phyloP scores from a whole-genome alignment of 306 rosid species.

The Sechiopsis laciniata region DNA sequence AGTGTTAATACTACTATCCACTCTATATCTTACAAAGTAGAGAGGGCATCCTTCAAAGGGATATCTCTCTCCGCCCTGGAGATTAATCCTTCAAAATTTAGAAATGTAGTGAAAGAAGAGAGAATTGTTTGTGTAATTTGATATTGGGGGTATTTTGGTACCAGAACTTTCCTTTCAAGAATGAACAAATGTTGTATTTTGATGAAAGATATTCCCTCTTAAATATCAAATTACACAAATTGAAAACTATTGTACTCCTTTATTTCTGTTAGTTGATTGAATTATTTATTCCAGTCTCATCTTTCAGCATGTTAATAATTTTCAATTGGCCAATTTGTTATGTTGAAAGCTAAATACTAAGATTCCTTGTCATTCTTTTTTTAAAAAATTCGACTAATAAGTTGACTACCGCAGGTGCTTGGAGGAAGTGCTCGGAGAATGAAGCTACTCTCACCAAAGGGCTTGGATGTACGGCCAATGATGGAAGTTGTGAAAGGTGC shows the following conservation, averaged over 20 bases:
- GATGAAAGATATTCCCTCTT: background rate
- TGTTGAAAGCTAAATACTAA: background rate
- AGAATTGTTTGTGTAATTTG: background rate
- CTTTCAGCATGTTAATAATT: background rate
- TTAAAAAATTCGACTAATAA: background rate
- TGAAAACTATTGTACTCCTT: background rate
- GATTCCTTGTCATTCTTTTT: background rate
- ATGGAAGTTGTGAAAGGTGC: constrained; percentile 99
- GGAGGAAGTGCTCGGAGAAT: constrained; percentile 88
- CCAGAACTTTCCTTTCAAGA: background rate
- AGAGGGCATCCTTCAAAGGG: background rate
- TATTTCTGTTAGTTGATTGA: background rate
- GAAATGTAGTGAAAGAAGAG: background rate
- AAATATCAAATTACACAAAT: background rate
- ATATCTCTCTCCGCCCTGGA: background rate
- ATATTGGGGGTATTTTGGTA: constrained; percentile 5
- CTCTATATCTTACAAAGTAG: background rate
- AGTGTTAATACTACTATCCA: background rate
- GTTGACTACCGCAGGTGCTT: constrained; percentile 48
- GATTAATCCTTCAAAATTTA: constrained; percentile 6
- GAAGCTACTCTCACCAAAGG: constrained; percentile 83
- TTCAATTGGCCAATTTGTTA: background rate
- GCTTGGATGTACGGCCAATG: constrained; percentile 98
- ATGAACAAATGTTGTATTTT: constrained; percentile 3
- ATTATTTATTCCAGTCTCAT: background rate